These are phyloP conservation scores for Ciborinia camelliae DNA, from an alignment of 2,329 filamentous ascomycete species.

Conservation along the genomic window DNA sequence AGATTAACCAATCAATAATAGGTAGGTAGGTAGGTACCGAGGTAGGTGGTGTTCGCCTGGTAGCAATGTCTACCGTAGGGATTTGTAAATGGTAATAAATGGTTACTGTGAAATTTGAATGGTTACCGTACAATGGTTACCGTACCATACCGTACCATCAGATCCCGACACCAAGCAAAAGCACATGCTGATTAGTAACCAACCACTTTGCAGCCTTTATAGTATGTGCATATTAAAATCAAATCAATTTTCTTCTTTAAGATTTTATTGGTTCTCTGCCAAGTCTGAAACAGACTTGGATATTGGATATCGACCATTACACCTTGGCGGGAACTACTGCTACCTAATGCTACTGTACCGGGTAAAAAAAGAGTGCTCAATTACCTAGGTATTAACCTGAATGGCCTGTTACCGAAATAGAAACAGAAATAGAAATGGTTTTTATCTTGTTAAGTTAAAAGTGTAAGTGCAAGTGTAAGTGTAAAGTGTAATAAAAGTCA, in stretches of 20 bases:
- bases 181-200: slow-evolving; percentile 12
- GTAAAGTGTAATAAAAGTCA: no score
- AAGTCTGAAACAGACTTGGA: slow-evolving; percentile 13
- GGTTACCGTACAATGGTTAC: background rate
- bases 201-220: background rate
- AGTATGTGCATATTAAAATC: background rate
- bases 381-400: background rate
- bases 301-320: slow-evolving; percentile 1
- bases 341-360: no score
- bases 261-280: slow-evolving; percentile 1
- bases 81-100: no score
- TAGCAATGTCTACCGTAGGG: no score
- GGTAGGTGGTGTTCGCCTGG: no score
- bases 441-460: background rate
- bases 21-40: no score
- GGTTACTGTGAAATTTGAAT: no score
- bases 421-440: background rate
- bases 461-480: no score
- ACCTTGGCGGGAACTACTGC: slow-evolving; percentile 8
- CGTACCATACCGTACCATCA: no score
- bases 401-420: slow-evolving; percentile 2
- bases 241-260: no score
- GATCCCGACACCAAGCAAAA: background rate
- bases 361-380: background rate
- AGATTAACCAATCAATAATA: background rate